Evolutionary conservation across 139 green algal genomes (phyloP).

Genomic region (Nannochloris sp.): DNA sequence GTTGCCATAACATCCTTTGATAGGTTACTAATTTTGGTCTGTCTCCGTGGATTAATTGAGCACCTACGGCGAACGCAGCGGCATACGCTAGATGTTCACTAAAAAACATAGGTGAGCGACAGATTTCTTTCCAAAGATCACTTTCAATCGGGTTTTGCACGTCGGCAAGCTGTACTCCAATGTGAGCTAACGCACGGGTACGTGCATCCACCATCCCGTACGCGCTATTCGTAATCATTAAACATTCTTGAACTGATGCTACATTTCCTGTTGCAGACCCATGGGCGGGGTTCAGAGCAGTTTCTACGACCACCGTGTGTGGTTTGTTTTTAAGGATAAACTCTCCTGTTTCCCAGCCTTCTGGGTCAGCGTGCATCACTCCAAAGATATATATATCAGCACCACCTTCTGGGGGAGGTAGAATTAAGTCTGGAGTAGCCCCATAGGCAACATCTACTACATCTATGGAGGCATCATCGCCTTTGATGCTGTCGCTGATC

Average conservation of each 20-base stretch:
- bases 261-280: constrained; percentile 32
- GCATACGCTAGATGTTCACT: constrained; percentile 76
- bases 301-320: constrained; percentile 57
- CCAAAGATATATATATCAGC: constrained; percentile 32
- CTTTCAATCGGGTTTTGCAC: constrained; percentile 3
- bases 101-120: constrained; percentile 21
- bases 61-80: constrained; percentile 45
- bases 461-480: too few relatives aligned
- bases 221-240: constrained; percentile 4
- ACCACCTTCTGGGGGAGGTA: constrained; percentile 7
- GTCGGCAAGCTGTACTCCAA: constrained; percentile 20
- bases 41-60: constrained; percentile 63
- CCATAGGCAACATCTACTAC: too few relatives aligned
- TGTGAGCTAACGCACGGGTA: constrained; percentile 7
- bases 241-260: constrained; percentile 8
- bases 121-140: constrained; percentile 22
- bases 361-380: constrained; percentile 10
- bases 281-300: constrained; percentile 48
- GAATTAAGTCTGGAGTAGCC: neutral
- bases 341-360: constrained; percentile 9
- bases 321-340: constrained; percentile 40
- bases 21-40: constrained; percentile 71
- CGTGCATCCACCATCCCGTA: neutral
- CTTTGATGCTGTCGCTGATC: too few relatives aligned
- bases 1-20: constrained; percentile 19